Evolutionary conservation across 768 basidiomycete species (phyloP), one percentile per base, ranked within the genome.

Genomic region (Solioccasus polychromus): DNA sequence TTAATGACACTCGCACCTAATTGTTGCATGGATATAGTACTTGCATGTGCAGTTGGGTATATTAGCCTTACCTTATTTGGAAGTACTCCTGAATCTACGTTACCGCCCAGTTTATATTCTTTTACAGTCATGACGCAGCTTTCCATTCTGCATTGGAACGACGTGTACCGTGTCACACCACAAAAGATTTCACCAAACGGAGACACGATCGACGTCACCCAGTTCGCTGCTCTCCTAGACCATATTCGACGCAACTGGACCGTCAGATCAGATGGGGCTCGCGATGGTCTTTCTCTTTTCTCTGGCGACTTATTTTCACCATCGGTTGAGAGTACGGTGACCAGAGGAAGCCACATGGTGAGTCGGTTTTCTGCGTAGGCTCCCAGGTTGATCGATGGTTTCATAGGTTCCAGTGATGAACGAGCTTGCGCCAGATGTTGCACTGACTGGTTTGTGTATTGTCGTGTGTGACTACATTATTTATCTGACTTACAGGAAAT

Each of bases 261-360:
- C 4, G 54, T 68, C 28, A 54, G 70, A 46, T 34, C 62, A 30
- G 77, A 80, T 50, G 76, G 77, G 5, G 67, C 70, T 38, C 72
- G 71, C 52, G 85, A 91, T 56, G 92, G 92, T 0, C 69, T 96
- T 8, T 72, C 85, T 0, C 67, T 96, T 4, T 96, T 94, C 66
- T 92, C 89, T 28, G 92, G 92, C 8, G 92, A 95, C 63, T 71
- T 91, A 10, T 94, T 94, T 63, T 83, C 86, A 19, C 92, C 92
- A 0, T 89, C 86, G 2, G 75, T 89, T 1, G 92, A 94, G 67
- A 88, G 85, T 52, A 83, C 87, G 5, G 83, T 95, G 28, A 92
- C 92, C 5, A 73, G 92, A 62, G 92, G 92, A 37, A 88, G 85
- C 56, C 91, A 92, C 78, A 90, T 92, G 90, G 91, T 89, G 53